Percentiles rank a stretch among this genome's conserved stretches.
Conservation (phyloP, 78 protist species). For the Dictyostelium citrinum region DNA sequence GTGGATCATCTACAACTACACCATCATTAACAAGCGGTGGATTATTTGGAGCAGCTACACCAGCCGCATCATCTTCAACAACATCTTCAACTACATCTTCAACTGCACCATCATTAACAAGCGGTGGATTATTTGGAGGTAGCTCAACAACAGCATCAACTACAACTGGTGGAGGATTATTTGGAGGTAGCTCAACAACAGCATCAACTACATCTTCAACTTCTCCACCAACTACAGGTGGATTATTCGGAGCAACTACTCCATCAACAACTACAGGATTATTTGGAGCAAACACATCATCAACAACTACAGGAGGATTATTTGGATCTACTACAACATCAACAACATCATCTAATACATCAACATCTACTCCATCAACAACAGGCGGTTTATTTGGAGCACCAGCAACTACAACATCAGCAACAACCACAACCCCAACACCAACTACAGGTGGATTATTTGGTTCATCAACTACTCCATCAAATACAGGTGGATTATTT, state of each 20-base stretch:
- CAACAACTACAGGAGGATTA: slow-evolving; percentile 14
- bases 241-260: slow-evolving; percentile 10
- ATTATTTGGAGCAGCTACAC: too few relatives aligned
- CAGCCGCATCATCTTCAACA: too few relatives aligned
- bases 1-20: too few relatives aligned
- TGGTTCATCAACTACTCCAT: background rate
- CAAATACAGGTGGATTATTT: slow-evolving; percentile 11
- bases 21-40: too few relatives aligned
- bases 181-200: background rate
- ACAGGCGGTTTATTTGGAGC: slow-evolving; percentile 15
- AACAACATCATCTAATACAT: slow-evolving; percentile 6
- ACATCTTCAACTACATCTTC: background rate
- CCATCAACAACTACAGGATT: background rate
- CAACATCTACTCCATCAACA: slow-evolving; percentile 19
- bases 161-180: slow-evolving; percentile 30
- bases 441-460: slow-evolving; percentile 9
- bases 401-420: background rate
- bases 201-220: background rate
- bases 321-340: background rate
- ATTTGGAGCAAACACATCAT: background rate
- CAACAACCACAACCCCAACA: background rate
- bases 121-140: slow-evolving; percentile 6
- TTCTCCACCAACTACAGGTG: background rate
- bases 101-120: background rate
- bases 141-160: slow-evolving; percentile 5